Base-by-base conservation (phyloP, 305 asterid species). In the Fraxinus velutina region DNA sequence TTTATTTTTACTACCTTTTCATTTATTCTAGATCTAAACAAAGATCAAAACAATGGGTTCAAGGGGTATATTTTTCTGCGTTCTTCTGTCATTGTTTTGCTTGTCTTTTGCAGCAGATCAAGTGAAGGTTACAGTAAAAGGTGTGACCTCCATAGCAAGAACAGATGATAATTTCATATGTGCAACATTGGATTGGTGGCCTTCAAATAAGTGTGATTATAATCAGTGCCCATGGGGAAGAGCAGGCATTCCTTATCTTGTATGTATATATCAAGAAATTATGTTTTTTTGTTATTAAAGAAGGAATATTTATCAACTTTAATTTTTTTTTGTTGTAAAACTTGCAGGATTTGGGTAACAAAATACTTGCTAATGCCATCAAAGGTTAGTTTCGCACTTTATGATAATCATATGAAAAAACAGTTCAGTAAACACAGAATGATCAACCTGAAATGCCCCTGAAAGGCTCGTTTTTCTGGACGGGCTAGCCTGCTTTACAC, bases 131-230 rank as follows among this genome's bases (percentile, higher is more conserved):
- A 78, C 50, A 32, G 92, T 91, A 30, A 78, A 79, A 44, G 88
- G 91, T 19, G 85, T 77, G 13, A 87, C 85, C 9, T 50, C 90
- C 85, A 87, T 90, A 2, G 98, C 90, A 6, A 78, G 73, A 78
- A 92, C 96, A 17, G 98, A 94, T 81, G 93, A 92, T 5, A 86
- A 84, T 79, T 92, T 92, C 83, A 82, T 94, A 1, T 94, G 98
- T 80, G 93, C 93, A 7, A 94, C 98, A 62, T 32, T 92, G 84
- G 98, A 94, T 85, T 94, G 97, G 98, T 92, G 97, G 96, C 97
- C 98, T 22, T 78, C 83, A 24, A 80, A 83, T 36, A 94, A 94
- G 74, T 94, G 97, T 82, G 85, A 91, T 82, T 91, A 91, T 76
- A 82, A 77, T 72, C 91, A 89, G 77, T 92, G 97, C 76, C 94